Percentiles rank a stretch among this genome's conserved stretches.
Evolutionary conservation across 192 early-diverging fungal species (phyloP).

Genomic region (Coemansia sp.): DNA sequence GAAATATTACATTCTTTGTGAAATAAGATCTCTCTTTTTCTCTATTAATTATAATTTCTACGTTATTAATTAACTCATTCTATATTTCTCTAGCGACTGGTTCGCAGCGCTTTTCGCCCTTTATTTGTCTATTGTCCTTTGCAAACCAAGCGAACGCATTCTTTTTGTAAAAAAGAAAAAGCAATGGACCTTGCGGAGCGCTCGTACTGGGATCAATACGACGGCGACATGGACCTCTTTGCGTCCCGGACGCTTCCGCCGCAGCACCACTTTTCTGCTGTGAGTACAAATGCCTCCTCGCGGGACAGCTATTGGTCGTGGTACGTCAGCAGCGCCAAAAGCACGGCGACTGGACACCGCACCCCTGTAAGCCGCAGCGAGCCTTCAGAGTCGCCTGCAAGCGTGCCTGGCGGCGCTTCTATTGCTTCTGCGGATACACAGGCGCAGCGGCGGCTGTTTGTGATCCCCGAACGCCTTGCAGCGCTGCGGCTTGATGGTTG

Average conservation of each 20-base stretch:
- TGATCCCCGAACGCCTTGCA: conserved; percentile 36
- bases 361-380: conserved; percentile 13
- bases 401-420: neutral
- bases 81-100: neutral
- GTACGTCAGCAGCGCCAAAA: conserved; percentile 14
- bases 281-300: conserved; percentile 16
- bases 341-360: neutral
- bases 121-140: neutral
- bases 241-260: neutral
- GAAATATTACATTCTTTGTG: no score
- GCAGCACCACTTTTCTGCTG: neutral
- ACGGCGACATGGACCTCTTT: conserved; percentile 17
- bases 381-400: neutral
- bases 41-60: no score
- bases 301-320: conserved; percentile 53
- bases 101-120: neutral
- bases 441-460: conserved; percentile 28
- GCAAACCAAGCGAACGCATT: neutral
- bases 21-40: no score
- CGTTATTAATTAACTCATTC: neutral
- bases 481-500: conserved; percentile 16
- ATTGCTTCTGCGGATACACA: neutral
- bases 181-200: conserved; percentile 24
- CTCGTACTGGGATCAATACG: conserved; percentile 50
- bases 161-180: neutral